Conservation (phyloP, 768 basidiomycete genomes). For the Phanerodontia chrysosporium region DNA sequence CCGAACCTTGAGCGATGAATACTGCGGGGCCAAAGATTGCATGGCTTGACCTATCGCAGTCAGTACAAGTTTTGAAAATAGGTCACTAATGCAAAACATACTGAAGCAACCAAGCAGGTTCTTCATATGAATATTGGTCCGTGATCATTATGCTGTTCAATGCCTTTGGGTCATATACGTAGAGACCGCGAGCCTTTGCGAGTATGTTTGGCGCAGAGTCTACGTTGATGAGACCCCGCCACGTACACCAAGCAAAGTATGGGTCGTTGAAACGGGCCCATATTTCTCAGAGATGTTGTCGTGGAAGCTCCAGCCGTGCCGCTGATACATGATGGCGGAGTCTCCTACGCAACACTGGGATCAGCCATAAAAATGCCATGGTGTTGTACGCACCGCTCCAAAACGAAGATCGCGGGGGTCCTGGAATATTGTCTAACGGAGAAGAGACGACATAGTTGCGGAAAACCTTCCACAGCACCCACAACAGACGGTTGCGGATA, state of each 20-base stretch:
- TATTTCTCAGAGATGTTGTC: background rate
- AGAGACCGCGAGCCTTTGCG: slow-evolving; percentile 3
- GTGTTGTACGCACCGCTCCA: background rate
- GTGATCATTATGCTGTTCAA: slow-evolving; percentile 12
- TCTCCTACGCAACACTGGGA: too few relatives aligned
- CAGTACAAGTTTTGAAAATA: background rate
- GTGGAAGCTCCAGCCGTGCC: slow-evolving; percentile 13
- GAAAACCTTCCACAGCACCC: background rate
- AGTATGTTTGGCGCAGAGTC: background rate
- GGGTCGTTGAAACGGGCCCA: slow-evolving; percentile 2
- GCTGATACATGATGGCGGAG: background rate
- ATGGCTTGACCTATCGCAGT: background rate
- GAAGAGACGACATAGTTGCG: slow-evolving; percentile 2
- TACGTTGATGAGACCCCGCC: background rate
- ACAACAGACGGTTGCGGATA: too few relatives aligned
- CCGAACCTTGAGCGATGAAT: slow-evolving; percentile 6
- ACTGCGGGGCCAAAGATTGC: slow-evolving; percentile 11
- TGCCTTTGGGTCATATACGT: slow-evolving; percentile 14
- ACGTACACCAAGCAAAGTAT: slow-evolving; percentile 9
- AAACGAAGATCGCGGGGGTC: slow-evolving; percentile 4
- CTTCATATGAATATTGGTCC: slow-evolving; percentile 2
- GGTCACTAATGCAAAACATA: background rate
- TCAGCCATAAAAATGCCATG: background rate
- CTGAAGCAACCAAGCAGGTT: slow-evolving; percentile 1
- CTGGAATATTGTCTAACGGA: slow-evolving; percentile 9